phyloP scores from a whole-genome alignment of 148 eudicot genomes.

The Simmondsia chinensis region DNA sequence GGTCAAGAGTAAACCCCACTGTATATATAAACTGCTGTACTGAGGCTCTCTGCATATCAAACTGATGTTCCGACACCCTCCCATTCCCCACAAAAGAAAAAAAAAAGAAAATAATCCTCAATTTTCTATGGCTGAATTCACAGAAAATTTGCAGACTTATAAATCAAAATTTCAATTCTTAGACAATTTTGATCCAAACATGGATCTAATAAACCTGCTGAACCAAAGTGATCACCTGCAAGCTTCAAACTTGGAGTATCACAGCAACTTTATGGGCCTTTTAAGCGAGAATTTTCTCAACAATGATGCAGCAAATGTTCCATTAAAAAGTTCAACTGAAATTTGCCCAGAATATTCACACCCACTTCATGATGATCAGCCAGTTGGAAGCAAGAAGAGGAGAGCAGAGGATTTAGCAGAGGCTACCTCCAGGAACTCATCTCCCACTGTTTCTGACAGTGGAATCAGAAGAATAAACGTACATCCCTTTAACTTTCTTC shows the following conservation, averaged over 20 bases:
- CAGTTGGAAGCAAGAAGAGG: slow-evolving; percentile 35
- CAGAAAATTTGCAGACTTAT: slow-evolving; percentile 11
- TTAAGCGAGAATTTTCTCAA: slow-evolving; percentile 22
- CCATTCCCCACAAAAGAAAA: neutral
- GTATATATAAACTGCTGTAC: no score
- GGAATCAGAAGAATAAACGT: slow-evolving; percentile 34
- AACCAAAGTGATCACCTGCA: slow-evolving; percentile 13
- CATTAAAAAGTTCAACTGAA: slow-evolving; percentile 14
- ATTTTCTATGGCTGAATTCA: slow-evolving; percentile 32
- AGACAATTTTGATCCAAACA: slow-evolving; percentile 35
- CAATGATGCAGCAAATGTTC: slow-evolving; percentile 18
- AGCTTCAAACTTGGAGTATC: slow-evolving; percentile 15
- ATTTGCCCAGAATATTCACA: slow-evolving; percentile 10
- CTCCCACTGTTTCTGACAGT: slow-evolving; percentile 35
- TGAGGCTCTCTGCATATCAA: neutral
- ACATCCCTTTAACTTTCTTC: neutral
- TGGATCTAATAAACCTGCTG: slow-evolving; percentile 30
- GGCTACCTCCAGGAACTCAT: slow-evolving; percentile 34
- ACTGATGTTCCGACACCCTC: neutral
- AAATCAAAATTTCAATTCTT: slow-evolving; percentile 4
- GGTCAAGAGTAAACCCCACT: no score
- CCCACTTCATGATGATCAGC: slow-evolving; percentile 6
- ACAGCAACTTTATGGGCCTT: slow-evolving; percentile 31
- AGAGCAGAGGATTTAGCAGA: slow-evolving; percentile 33
- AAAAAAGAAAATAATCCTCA: neutral